Conservation (phyloP, 768 basidiomycete species). For the Pleurotus pulmonarius region DNA sequence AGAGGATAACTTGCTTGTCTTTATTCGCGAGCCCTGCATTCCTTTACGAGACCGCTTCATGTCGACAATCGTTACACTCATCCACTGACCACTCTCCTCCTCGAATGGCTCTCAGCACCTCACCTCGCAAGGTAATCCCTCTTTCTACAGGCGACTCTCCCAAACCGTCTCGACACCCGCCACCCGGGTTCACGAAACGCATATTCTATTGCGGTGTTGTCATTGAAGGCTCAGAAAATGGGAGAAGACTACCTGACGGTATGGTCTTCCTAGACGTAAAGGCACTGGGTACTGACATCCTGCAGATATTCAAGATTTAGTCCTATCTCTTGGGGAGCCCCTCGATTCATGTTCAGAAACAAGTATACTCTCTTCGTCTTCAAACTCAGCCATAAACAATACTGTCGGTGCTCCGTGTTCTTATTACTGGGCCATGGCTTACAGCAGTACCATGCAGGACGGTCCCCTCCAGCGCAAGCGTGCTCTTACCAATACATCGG, state of each 20-base stretch:
- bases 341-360: constrained; percentile 49
- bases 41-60: neutral
- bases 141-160: constrained; percentile 66
- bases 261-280: constrained; percentile 6
- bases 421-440: neutral
- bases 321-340: constrained; percentile 72
- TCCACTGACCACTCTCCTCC: constrained; percentile 3
- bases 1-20: neutral
- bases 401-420: constrained; percentile 3
- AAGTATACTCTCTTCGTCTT: constrained; percentile 40
- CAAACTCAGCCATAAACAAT: constrained; percentile 32
- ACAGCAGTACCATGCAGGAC: constrained; percentile 23
- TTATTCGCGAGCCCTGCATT: neutral
- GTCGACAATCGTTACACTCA: constrained; percentile 7
- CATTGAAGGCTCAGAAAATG: constrained; percentile 77
- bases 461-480: constrained; percentile 47
- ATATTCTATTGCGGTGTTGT: constrained; percentile 90
- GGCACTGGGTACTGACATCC: no score
- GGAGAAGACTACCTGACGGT: constrained; percentile 68
- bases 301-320: constrained; percentile 74
- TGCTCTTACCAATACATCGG: constrained; percentile 51
- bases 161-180: constrained; percentile 33
- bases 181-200: constrained; percentile 59
- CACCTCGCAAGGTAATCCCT: constrained; percentile 72
- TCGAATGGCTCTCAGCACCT: constrained; percentile 60